Evolutionary conservation across 306 rosid species (phyloP).

Genomic region (Biancaea sappan): DNA sequence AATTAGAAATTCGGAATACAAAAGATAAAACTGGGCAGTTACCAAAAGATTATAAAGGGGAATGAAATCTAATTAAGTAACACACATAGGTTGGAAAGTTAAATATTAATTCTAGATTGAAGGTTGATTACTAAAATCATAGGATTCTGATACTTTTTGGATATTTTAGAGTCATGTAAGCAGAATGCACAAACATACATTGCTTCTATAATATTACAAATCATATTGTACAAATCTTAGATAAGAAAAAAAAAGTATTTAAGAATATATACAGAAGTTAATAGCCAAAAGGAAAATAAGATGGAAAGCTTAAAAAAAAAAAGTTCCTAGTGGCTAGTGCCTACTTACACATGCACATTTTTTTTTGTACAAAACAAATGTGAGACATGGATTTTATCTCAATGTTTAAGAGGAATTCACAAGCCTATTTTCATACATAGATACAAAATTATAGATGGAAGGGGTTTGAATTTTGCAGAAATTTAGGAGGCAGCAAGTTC

Average conservation of each 20-base stretch:
- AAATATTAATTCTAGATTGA: too few relatives aligned
- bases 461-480: slow-evolving; percentile 12
- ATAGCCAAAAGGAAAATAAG: slow-evolving; percentile 1
- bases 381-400: too few relatives aligned
- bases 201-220: not conserved
- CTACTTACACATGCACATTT: slow-evolving; percentile 7
- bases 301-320: not conserved
- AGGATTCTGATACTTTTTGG: too few relatives aligned
- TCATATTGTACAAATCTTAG: not conserved
- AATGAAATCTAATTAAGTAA: too few relatives aligned
- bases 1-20: too few relatives aligned
- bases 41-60: too few relatives aligned
- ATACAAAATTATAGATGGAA: slow-evolving; percentile 1
- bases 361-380: too few relatives aligned
- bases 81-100: too few relatives aligned
- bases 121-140: too few relatives aligned
- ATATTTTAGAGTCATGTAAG: not conserved
- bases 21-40: too few relatives aligned
- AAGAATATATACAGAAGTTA: not conserved
- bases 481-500: slow-evolving; percentile 24
- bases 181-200: not conserved
- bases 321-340: slow-evolving; percentile 1
- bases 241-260: not conserved
- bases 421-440: not conserved
- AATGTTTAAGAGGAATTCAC: too few relatives aligned